Evolutionary conservation across 305 asterid species (phyloP), one percentile per base, ranked within the genome.

Genomic region (Stenogyne calaminthoides): DNA sequence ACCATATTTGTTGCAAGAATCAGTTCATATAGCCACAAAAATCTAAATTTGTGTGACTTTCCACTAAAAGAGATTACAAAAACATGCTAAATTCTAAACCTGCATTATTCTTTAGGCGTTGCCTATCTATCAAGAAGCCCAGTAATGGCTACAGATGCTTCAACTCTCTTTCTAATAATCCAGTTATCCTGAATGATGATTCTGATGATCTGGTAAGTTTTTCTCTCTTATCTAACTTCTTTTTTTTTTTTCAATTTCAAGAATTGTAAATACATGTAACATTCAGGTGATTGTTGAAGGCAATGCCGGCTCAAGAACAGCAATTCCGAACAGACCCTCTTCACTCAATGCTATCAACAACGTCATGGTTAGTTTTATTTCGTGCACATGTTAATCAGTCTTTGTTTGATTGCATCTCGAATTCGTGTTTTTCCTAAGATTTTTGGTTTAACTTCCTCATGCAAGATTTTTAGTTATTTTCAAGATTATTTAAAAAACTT

Each of bases 261-360:
- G 52, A 9, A 14, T 16, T 1, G 36, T 47, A 49, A 7, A 12
- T 54, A 54, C 25, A 27, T 1, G 36, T 3, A 56, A 67, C 11
- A 69, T 65, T 64, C 84, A 88, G 97, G 91, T 91, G 7, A 44
- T 81, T 63, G 92, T 82, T 69, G 94, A 89, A 74, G 81, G 84
- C 19, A 83, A 80, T 63, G 82, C 75, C 55, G 51, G 69, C 84
- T 86, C 90, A 67, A 86, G 89, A 83, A 89, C 83, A 64, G 95
- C 93, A 63, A 76, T 89, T 75, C 86, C 89, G 69, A 89, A 83
- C 68, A 76, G 97, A 76, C 96, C 97, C 74, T 77, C 79, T 76
- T 81, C 67, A 9, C 84, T 91, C 20, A 88, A 89, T 85, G 93
- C 95, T 54, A 76, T 89, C 36, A 89, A 86, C 70, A 65, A 69